Percentiles rank a stretch among this genome's conserved stretches.
Conservation (phyloP, 805 yeast genomes). For the Isabelozyma heimii region DNA sequence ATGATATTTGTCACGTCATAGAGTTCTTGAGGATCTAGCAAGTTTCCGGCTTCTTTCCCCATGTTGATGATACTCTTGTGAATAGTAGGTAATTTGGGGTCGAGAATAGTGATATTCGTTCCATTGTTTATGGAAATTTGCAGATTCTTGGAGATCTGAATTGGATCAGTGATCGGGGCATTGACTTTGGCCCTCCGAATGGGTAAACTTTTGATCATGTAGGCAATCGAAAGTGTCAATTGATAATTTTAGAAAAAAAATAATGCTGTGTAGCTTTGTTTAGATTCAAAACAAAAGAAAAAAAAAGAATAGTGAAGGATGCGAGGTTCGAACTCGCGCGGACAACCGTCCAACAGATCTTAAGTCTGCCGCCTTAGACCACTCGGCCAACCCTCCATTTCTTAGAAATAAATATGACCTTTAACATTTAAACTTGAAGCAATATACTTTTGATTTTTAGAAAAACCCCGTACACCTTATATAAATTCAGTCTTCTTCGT, state of each 20-base stretch:
- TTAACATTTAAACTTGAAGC: too few species aligned
- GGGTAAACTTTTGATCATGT: conserved; percentile 10
- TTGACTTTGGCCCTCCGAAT: conserved; percentile 13
- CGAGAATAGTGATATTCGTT: conserved; percentile 30
- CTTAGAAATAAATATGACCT: too few species aligned
- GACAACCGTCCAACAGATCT: conserved; percentile 43
- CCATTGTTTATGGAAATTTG: conserved; percentile 37
- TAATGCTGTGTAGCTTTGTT: background rate
- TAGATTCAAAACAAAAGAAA: background rate
- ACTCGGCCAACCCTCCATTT: conserved; percentile 45
- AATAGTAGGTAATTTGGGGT: conserved; percentile 35
- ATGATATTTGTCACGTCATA: conserved; percentile 23
- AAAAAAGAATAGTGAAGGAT: conserved; percentile 35
- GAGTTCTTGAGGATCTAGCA: conserved; percentile 22
- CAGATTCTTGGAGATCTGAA: conserved; percentile 32
- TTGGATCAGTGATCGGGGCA: conserved; percentile 18
- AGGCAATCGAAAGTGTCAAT: background rate
- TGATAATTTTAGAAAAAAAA: background rate
- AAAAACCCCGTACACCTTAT: too few species aligned
- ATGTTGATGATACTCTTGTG: conserved; percentile 21
- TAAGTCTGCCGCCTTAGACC: conserved; percentile 48
- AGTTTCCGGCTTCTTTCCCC: conserved; percentile 6
- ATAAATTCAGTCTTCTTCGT: too few species aligned
- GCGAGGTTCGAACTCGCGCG: conserved; percentile 50
- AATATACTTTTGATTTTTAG: too few species aligned